These are phyloP conservation scores for Diaporthe vaccinii DNA, from an alignment of 2,329 filamentous ascomycete genomes.

Conservation along the genomic window DNA sequence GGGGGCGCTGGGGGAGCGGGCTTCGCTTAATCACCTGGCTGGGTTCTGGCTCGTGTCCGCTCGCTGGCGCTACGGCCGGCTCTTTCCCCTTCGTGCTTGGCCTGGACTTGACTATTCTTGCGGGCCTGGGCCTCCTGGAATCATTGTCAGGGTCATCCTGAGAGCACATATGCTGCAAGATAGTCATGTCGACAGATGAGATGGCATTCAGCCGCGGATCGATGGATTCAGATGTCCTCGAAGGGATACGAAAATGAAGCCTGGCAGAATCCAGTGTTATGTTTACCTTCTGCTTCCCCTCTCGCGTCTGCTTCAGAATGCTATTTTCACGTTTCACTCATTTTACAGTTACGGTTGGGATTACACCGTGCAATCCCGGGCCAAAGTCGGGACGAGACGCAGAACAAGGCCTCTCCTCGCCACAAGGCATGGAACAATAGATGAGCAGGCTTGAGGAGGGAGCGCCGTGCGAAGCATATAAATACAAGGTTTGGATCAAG, in stretches of 20 bases:
- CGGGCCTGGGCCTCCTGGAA: background rate
- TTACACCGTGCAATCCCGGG: background rate
- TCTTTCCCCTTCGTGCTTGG: conserved; percentile 9
- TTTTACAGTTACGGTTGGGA: background rate
- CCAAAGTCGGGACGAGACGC: background rate
- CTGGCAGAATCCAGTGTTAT: background rate
- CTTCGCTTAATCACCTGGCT: conserved; percentile 15
- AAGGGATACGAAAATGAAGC: background rate
- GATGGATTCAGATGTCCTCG: background rate
- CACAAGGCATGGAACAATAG: background rate
- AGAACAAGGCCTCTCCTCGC: conserved; percentile 3
- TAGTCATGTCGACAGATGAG: background rate
- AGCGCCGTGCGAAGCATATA: conserved; percentile 3
- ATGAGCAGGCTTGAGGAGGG: background rate
- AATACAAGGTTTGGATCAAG: conserved; percentile 16
- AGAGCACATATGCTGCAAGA: conserved; percentile 27
- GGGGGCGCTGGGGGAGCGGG: too few species aligned
- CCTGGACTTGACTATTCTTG: conserved; percentile 22
- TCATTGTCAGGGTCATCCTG: conserved; percentile 19
- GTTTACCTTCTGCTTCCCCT: background rate
- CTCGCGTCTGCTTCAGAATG: background rate
- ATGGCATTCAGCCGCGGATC: background rate
- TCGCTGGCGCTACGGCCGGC: background rate
- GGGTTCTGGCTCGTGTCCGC: background rate
- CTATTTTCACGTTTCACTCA: background rate